These are phyloP conservation scores for Psilocybe cyanescens DNA, from an alignment of 768 basidiomycete genomes.

Conservation along the genomic window DNA sequence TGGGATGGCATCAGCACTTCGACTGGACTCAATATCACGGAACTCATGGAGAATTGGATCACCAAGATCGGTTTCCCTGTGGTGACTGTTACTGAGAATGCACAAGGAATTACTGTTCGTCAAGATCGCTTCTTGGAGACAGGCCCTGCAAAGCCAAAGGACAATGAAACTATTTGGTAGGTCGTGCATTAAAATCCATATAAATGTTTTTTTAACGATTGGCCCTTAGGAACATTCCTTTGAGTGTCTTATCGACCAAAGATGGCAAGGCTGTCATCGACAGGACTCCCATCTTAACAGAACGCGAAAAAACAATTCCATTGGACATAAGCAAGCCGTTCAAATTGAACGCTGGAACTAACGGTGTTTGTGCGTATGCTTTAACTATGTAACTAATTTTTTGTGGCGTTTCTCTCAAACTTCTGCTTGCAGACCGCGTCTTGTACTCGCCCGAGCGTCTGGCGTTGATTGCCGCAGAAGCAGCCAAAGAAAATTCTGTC, in stretches of 20 bases:
- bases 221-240: slow-evolving; percentile 71
- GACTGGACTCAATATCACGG: slow-evolving; percentile 72
- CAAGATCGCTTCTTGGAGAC: slow-evolving; percentile 94
- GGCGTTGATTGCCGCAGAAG: slow-evolving; percentile 77
- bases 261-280: slow-evolving; percentile 60
- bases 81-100: slow-evolving; percentile 79
- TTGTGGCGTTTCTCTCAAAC: background rate
- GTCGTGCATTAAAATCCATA: slow-evolving; percentile 10
- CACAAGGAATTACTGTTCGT: slow-evolving; percentile 72
- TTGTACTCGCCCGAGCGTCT: slow-evolving; percentile 84
- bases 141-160: slow-evolving; percentile 75
- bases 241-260: slow-evolving; percentile 70
- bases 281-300: slow-evolving; percentile 63
- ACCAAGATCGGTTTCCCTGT: slow-evolving; percentile 90
- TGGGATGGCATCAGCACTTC: slow-evolving; percentile 86
- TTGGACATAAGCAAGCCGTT: slow-evolving; percentile 79
- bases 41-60: slow-evolving; percentile 93
- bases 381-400: background rate
- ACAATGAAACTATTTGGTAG: slow-evolving; percentile 89
- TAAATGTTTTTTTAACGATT: background rate
- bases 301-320: slow-evolving; percentile 67
- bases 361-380: slow-evolving; percentile 79
- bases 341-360: slow-evolving; percentile 90
- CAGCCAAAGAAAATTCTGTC: slow-evolving; percentile 61
- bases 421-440: slow-evolving; percentile 66